Base-by-base conservation (phyloP, 169 alveolate species). In the Cryptosporidium andersoni region DNA sequence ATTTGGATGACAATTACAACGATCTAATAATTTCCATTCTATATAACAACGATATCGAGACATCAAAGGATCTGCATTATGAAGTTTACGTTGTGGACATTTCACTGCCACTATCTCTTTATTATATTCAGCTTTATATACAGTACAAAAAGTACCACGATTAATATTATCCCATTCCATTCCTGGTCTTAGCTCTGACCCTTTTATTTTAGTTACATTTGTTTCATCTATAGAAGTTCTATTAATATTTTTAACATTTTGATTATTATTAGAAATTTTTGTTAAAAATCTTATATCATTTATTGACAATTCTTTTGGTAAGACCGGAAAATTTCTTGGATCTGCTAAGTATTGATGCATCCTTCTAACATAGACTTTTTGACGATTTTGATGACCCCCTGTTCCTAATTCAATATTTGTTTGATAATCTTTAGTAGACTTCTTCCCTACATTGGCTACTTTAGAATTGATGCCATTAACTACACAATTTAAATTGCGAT, bases 31-130 rank as follows among this genome's bases (percentile, higher is more conserved):
- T 88, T 68, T 81, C 89, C 89, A 81, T 47, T 81, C 89, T n/a
- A 64, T 65, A 51, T 66, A 63, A 16, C 88, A 66, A 43, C 89
- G 55, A 68, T 81, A 65, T 16, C 81, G 52, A n/a, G 82, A 66
- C 89, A 81, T 81, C 16, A 63, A 48, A 9, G 89, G 89, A 40
- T 81, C 89, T 37, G 89, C 49, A 43, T 81, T 74, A 63, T 66
- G 88, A 14, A 66, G 55, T 40, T 25, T 81, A 42, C 64, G 52
- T 45, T 66, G 88, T 4, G 89, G 89, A 51, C 89, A 81, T 42
- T 81, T 81, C 1, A 81, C 65, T n/a, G 89, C 89, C n/a, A 90
- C 91, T 34, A 88, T 81, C 14, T 81, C 89, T 14, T 81, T 90
- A 4, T 89, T 89, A 74, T 74, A 60, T 16, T 43, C 60, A 11